phyloP scores from a whole-genome alignment of 1,284 basidiomycete genomes.

The Ceratobasidium sp. region DNA sequence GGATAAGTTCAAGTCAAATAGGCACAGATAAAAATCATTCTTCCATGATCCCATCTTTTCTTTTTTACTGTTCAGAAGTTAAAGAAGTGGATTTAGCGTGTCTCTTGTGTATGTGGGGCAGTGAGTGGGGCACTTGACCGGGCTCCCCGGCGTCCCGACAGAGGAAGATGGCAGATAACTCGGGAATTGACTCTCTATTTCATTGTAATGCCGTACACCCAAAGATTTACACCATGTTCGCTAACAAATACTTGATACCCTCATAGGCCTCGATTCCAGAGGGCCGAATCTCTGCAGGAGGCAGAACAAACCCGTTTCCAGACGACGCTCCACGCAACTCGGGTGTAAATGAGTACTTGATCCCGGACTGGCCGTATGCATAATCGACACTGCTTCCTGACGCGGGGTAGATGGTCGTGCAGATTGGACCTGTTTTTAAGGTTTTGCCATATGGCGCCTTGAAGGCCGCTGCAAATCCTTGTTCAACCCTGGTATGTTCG shows the following conservation, averaged over 20 bases:
- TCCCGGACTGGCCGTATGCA: constrained; percentile 31
- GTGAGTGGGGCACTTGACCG: no score
- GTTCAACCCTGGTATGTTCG: constrained; percentile 30
- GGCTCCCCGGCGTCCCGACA: no score
- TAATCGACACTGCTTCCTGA: constrained; percentile 37
- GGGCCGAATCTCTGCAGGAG: constrained; percentile 34
- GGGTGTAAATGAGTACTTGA: constrained; percentile 41
- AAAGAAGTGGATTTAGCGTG: no score
- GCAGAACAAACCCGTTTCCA: constrained; percentile 35
- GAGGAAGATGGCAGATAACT: no score
- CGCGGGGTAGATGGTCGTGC: constrained; percentile 35
- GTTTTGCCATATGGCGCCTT: constrained; percentile 37
- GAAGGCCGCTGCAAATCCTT: constrained; percentile 38
- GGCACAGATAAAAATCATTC: no score
- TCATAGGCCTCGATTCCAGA: constrained; percentile 36
- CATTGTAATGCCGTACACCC: neutral
- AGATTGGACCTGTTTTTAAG: constrained; percentile 35
- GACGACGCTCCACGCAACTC: constrained; percentile 34
- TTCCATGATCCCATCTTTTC: no score
- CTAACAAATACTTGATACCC: constrained; percentile 36
- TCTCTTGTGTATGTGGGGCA: no score
- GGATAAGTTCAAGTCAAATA: no score
- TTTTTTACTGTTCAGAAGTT: no score
- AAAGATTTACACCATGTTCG: constrained; percentile 25
- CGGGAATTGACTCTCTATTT: neutral